A percentile compares a stretch with the other conserved stretches of the same genome.
Evolutionary conservation across 2,329 filamentous ascomycete species (phyloP).

Genomic region (Bipolaris cookei): DNA sequence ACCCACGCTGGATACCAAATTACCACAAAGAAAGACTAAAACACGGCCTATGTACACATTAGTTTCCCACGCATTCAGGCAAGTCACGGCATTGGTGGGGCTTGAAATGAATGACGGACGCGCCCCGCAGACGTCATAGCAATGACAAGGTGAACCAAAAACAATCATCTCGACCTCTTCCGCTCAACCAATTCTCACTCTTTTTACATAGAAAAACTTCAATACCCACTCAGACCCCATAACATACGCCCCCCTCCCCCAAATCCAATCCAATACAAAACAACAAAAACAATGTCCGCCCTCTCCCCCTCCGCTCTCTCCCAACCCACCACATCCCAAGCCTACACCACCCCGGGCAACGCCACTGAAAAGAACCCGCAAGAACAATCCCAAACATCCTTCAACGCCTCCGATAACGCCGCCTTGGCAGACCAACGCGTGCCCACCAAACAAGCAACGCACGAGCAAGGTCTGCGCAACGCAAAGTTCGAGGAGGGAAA

Average conservation of each 20-base stretch:
- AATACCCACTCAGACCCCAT: background rate
- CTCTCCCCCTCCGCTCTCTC: constrained; percentile 52
- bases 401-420: constrained; percentile 45
- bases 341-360: constrained; percentile 57
- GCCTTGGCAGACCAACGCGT: constrained; percentile 45
- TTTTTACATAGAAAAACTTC: constrained; percentile 1
- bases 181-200: constrained; percentile 6
- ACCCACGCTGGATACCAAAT: constrained; percentile 8
- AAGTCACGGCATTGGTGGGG: constrained; percentile 19
- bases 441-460: constrained; percentile 47
- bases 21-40: constrained; percentile 17
- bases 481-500: constrained; percentile 32
- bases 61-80: constrained; percentile 20
- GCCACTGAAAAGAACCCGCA: constrained; percentile 51
- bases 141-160: constrained; percentile 10
- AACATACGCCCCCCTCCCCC: too few species aligned
- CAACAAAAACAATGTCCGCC: constrained; percentile 41
- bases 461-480: constrained; percentile 49
- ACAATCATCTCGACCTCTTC: constrained; percentile 5
- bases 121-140: constrained; percentile 43
- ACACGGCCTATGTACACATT: constrained; percentile 7
- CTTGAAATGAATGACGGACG: constrained; percentile 29
- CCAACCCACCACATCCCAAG: constrained; percentile 53
- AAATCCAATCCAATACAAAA: constrained; percentile 3
- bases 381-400: constrained; percentile 44